Percentiles rank a stretch among this genome's conserved stretches.
phyloP scores from a whole-genome alignment of 1,139 yeast species.

The Suzukiozyma palmioleophila region DNA sequence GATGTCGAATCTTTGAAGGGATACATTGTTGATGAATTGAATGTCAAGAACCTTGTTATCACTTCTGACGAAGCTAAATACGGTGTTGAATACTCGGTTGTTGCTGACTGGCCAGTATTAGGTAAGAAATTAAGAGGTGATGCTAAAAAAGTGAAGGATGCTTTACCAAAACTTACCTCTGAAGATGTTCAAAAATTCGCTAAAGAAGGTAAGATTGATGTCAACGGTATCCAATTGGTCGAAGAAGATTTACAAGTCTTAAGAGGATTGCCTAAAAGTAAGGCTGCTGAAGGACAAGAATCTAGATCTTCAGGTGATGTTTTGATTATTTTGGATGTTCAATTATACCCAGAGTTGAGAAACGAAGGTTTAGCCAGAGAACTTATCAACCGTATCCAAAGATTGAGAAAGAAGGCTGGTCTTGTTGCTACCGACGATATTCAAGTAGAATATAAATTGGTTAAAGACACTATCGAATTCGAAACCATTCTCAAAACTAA shows the following conservation, averaged over 20 bases:
- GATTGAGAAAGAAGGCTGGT: constrained; percentile 95
- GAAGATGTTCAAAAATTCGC: constrained; percentile 78
- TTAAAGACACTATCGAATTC: constrained; percentile 68
- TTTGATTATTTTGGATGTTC: constrained; percentile 82
- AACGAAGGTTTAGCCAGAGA: constrained; percentile 97
- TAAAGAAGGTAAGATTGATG: constrained; percentile 67
- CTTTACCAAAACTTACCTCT: constrained; percentile 76
- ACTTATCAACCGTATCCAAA: constrained; percentile 93
- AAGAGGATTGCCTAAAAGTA: constrained; percentile 72
- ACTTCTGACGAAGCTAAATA: constrained; percentile 89
- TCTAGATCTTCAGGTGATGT: constrained; percentile 87
- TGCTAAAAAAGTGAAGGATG: constrained; percentile 90
- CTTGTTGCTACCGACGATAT: constrained; percentile 95
- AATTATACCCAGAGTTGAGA: constrained; percentile 80
- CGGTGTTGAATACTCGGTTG: constrained; percentile 88
- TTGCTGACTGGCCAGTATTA: constrained; percentile 98
- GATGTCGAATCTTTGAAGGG: constrained; percentile 76
- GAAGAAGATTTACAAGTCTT: constrained; percentile 86
- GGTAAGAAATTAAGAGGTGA: constrained; percentile 97
- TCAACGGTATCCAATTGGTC: constrained; percentile 85
- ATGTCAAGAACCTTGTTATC: constrained; percentile 81
- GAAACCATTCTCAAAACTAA: constrained; percentile 61
- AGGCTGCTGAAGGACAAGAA: constrained; percentile 67
- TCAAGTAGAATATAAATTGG: constrained; percentile 70
- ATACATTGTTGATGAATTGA: constrained; percentile 86